These are phyloP conservation scores for Microbotryum scabiosae DNA, from an alignment of 1,284 basidiomycete species.

Conservation along the genomic window DNA sequence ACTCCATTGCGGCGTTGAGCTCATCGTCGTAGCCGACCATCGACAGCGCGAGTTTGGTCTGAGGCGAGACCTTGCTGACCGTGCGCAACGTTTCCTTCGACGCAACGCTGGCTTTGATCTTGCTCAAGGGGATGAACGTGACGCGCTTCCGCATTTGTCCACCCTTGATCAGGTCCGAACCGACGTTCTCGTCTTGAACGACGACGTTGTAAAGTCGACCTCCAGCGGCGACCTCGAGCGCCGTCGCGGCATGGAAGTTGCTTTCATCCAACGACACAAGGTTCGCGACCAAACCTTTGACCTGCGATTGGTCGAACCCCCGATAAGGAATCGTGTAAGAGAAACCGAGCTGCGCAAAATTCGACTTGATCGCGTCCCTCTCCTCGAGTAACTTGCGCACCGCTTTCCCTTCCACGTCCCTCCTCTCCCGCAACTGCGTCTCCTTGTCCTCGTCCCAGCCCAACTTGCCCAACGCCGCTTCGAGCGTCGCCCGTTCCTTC, in stretches of 20 bases:
- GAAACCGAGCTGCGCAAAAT: slow-evolving; percentile 70
- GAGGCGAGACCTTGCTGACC: slow-evolving; percentile 63
- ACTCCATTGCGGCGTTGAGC: slow-evolving; percentile 81
- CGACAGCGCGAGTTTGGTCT: slow-evolving; percentile 70
- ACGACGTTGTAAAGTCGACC: slow-evolving; percentile 74
- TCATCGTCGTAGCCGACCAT: slow-evolving; percentile 79
- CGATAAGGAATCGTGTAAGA: slow-evolving; percentile 67
- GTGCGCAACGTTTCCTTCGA: slow-evolving; percentile 62
- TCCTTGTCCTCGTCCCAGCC: slow-evolving; percentile 79
- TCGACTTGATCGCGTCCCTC: slow-evolving; percentile 61
- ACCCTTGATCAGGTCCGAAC: slow-evolving; percentile 72
- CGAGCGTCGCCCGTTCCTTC: slow-evolving; percentile 54
- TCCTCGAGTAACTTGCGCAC: slow-evolving; percentile 60
- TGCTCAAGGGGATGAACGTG: slow-evolving; percentile 80
- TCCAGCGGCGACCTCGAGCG: slow-evolving; percentile 88
- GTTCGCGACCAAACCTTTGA: slow-evolving; percentile 88
- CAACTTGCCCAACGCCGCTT: slow-evolving; percentile 51
- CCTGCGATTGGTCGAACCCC: slow-evolving; percentile 74
- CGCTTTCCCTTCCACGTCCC: slow-evolving; percentile 52
- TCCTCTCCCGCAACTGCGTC: slow-evolving; percentile 51
- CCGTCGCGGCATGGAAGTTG: slow-evolving; percentile 59
- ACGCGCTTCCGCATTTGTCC: slow-evolving; percentile 81
- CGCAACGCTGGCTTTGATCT: slow-evolving; percentile 68
- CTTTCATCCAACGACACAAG: slow-evolving; percentile 64
- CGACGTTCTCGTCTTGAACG: slow-evolving; percentile 83